These are phyloP conservation scores for Kodamaea kakaduensis DNA, from an alignment of 805 yeast genomes.

Conservation along the genomic window DNA sequence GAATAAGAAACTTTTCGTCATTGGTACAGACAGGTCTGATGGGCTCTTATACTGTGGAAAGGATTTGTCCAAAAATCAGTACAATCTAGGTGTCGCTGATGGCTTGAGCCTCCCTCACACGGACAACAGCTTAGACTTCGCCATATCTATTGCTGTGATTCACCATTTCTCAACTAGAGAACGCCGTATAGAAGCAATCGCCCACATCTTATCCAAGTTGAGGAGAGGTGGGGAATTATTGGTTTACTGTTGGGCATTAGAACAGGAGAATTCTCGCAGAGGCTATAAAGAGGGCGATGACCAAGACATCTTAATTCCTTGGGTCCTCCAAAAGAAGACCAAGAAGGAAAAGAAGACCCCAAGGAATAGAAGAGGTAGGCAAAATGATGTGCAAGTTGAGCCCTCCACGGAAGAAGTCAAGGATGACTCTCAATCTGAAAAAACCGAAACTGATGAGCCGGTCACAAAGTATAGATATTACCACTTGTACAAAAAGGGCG, in stretches of 20 bases:
- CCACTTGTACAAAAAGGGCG: conserved; percentile 83
- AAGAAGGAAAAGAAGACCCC: conserved; percentile 20
- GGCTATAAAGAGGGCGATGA: conserved; percentile 91
- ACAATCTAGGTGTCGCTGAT: conserved; percentile 74
- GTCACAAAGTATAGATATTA: conserved; percentile 78
- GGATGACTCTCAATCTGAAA: conserved; percentile 2
- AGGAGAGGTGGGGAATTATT: conserved; percentile 62
- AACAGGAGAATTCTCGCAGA: conserved; percentile 80
- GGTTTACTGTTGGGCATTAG: conserved; percentile 95
- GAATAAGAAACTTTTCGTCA: conserved; percentile 60
- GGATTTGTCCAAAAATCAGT: conserved; percentile 32
- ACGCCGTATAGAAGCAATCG: conserved; percentile 73
- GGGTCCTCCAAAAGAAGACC: conserved; percentile 68
- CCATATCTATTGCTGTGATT: conserved; percentile 90
- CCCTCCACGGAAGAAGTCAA: conserved; percentile 5
- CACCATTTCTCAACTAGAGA: conserved; percentile 90
- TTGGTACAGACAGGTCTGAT: conserved; percentile 74
- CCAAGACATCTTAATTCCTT: conserved; percentile 92
- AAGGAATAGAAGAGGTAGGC: conserved; percentile 1
- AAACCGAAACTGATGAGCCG: conserved; percentile 7
- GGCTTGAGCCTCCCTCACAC: conserved; percentile 55
- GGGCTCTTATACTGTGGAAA: conserved; percentile 66
- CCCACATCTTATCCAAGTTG: conserved; percentile 60
- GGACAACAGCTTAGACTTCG: conserved; percentile 60
- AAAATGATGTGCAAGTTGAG: not conserved